Base-by-base conservation (phyloP, 108 stramenopile species). In the Skeletonema marinoi region DNA sequence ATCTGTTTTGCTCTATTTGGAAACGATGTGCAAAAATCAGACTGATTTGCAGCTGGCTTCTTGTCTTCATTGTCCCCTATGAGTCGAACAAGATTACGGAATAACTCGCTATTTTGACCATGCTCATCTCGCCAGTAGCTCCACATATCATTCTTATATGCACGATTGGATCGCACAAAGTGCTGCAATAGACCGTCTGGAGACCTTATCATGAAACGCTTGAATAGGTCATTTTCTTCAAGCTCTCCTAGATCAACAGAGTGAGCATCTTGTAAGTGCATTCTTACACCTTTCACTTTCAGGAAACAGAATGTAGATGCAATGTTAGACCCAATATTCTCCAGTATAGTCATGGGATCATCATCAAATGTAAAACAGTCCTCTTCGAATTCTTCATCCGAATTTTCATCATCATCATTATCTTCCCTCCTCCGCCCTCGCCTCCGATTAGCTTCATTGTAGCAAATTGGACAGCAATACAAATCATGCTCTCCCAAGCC, bases 391-490 rank as follows among this genome's bases (percentile, higher is more conserved):
- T 84, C 69, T 16, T 39, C 58, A n/a, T 80, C 75, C 16, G 36
- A 31, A 39, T 25, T 56, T 44, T n/a, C n/a, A 19, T 51, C 50
- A 17, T 19, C 50, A 51, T 51, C 50, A 19, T 58, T 78, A 80
- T 14, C 41, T 77, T 8, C 68, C 78, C 32, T 58, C 48, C 42
- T 80, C 64, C 25, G 66, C 32, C 77, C 78, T n/a, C 64, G 36
- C 16, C 79, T 46, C 14, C 68, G 72, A 44, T 92, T 84, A 3
- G 87, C 84, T 61, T 88, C 89, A 10, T 70, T 71, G 60, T 91
- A 94, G 65, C 93, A 94, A 39, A 94, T 35, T 2, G 93, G 93
- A 62, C 93, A 94, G 60, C 74, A 85, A 70, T 92, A 94, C 17
- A 92, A 48, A 74, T 94, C 93, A 71, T 90, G 90, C 4, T 78